Evolutionary conservation across 345 rosid genomes (phyloP).

Genomic region (Microcos paniculata): DNA sequence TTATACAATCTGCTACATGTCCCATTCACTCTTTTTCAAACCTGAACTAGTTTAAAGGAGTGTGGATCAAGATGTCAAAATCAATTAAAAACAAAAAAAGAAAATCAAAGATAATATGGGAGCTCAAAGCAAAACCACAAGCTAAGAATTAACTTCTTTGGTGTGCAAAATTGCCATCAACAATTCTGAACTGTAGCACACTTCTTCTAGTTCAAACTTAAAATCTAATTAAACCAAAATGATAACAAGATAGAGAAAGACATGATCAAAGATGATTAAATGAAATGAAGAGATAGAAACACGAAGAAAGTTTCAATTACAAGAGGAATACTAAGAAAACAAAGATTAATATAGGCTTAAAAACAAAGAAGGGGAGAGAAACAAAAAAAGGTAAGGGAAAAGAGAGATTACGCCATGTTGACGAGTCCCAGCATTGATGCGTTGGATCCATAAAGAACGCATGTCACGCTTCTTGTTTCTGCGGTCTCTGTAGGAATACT

Average conservation of each 20-base stretch:
- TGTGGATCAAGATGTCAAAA: background rate
- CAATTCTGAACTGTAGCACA: background rate
- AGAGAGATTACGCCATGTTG: constrained; percentile 62
- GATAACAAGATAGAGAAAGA: background rate
- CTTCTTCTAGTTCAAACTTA: background rate
- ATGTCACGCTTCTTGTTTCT: constrained; percentile 97
- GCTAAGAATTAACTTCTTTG: background rate
- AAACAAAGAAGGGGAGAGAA: background rate
- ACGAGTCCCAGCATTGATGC: constrained; percentile 89
- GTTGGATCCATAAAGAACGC: constrained; percentile 96
- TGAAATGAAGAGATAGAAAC: background rate
- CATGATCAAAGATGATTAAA: background rate
- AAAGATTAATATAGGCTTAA: background rate
- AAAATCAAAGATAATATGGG: background rate
- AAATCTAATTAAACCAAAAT: background rate
- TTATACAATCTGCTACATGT: background rate
- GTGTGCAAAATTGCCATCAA: background rate
- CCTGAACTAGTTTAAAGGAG: background rate
- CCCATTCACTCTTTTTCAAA: background rate
- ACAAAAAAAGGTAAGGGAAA: background rate
- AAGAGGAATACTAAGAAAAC: background rate
- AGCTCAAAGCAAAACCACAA: background rate
- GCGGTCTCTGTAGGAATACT: constrained; percentile 89
- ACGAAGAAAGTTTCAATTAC: too few relatives aligned
- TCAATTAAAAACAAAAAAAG: background rate